These are phyloP conservation scores for Penicillium goetzii DNA, from an alignment of 495 filamentous ascomycete species.

Conservation along the genomic window DNA sequence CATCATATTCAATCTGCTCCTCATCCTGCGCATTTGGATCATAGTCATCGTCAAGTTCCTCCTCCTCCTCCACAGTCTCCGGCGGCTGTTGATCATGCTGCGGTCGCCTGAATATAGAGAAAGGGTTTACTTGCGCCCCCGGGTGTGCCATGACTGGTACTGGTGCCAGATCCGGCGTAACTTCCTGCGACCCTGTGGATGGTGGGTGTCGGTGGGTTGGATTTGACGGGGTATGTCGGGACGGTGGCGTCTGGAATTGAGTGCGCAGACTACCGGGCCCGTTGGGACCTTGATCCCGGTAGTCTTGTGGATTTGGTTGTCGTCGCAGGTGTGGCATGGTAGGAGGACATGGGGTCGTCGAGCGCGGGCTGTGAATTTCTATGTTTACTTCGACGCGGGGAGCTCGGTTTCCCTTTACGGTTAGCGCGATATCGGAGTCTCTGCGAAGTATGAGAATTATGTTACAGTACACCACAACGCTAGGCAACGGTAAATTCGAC, in stretches of 20 bases:
- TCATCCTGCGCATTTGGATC: conserved; percentile 19
- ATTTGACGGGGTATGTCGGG: conserved; percentile 36
- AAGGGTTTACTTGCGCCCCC: conserved; percentile 35
- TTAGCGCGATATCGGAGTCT: conserved; percentile 17
- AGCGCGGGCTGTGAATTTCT: background rate
- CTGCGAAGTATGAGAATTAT: background rate
- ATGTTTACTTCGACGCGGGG: conserved; percentile 25
- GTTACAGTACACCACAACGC: background rate
- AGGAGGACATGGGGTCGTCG: background rate
- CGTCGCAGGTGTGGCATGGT: conserved; percentile 36
- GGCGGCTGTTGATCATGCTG: conserved; percentile 25
- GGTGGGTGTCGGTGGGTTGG: conserved; percentile 40
- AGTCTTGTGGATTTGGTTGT: conserved; percentile 27
- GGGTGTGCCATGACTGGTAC: conserved; percentile 22
- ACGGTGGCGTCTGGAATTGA: conserved; percentile 47
- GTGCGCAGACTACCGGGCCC: conserved; percentile 23
- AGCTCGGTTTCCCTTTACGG: conserved; percentile 26
- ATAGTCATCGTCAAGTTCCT: conserved; percentile 26
- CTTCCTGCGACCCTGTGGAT: conserved; percentile 34
- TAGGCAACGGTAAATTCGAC: background rate
- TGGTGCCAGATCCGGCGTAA: conserved; percentile 28
- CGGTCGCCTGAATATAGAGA: conserved; percentile 42
- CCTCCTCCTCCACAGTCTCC: conserved; percentile 22
- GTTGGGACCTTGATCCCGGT: conserved; percentile 16
- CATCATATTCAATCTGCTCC: conserved; percentile 17